These are phyloP conservation scores for Crassisporium funariophilum DNA, from an alignment of 768 basidiomycete genomes.

Conservation along the genomic window DNA sequence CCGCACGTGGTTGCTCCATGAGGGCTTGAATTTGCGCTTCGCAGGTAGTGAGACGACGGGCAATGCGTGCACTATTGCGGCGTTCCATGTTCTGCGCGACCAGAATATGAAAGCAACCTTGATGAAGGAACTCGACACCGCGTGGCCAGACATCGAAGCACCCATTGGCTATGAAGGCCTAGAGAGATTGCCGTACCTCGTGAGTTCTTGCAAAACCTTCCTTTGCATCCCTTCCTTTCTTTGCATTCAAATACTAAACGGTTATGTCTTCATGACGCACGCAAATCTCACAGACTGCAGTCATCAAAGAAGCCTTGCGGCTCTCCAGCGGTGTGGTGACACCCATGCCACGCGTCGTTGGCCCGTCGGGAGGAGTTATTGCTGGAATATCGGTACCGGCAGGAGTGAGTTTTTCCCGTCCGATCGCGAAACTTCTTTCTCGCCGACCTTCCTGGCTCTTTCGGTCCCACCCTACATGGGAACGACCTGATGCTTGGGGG, in stretches of 20 bases:
- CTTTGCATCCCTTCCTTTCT: background rate
- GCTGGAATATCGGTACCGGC: slow-evolving; percentile 34
- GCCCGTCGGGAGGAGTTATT: slow-evolving; percentile 31
- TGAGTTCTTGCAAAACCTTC: slow-evolving; percentile 21
- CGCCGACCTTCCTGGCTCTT: background rate
- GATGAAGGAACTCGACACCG: slow-evolving; percentile 27
- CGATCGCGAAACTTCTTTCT: no score
- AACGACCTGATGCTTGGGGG: no score
- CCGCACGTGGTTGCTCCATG: slow-evolving; percentile 17
- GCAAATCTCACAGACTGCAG: slow-evolving; percentile 44
- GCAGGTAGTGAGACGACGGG: slow-evolving; percentile 38
- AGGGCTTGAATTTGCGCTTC: slow-evolving; percentile 19
- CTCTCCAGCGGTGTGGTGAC: slow-evolving; percentile 36
- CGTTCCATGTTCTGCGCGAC: slow-evolving; percentile 28
- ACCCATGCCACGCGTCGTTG: slow-evolving; percentile 39
- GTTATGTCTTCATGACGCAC: no score
- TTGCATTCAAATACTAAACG: background rate
- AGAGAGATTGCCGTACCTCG: slow-evolving; percentile 41
- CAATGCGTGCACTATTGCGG: slow-evolving; percentile 25
- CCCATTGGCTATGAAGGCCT: slow-evolving; percentile 26
- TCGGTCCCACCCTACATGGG: no score
- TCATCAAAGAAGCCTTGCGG: slow-evolving; percentile 46
- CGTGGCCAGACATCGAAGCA: slow-evolving; percentile 35
- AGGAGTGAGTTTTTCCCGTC: slow-evolving; percentile 31
- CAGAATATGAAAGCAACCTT: slow-evolving; percentile 19